Percentiles rank a stretch among this genome's conserved stretches.
Conservation (phyloP, 805 yeast genomes). For the Sungouiella thailandica region DNA sequence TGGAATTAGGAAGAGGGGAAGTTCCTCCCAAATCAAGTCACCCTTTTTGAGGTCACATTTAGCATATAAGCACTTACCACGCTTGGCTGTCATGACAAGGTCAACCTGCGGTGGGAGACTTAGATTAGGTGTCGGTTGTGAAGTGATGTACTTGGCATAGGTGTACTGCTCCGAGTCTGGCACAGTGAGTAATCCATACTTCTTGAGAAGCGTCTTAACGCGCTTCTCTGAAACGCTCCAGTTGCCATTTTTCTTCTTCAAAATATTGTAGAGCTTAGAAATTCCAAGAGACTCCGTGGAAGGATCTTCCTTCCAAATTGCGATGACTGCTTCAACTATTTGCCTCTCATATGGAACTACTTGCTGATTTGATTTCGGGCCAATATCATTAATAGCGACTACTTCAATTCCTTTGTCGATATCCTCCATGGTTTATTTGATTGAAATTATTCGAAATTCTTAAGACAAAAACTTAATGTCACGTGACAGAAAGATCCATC, state of each 20-base stretch:
- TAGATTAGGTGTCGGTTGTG: conserved; percentile 44
- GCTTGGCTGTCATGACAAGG: conserved; percentile 43
- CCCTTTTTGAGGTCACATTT: conserved; percentile 43
- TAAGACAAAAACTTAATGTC: background rate
- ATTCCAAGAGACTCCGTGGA: conserved; percentile 53
- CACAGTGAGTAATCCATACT: conserved; percentile 45
- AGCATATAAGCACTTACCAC: conserved; percentile 63
- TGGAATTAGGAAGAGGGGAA: conserved; percentile 56
- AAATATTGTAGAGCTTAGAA: conserved; percentile 45
- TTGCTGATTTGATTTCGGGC: conserved; percentile 17
- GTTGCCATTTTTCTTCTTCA: conserved; percentile 47
- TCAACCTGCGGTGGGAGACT: conserved; percentile 39
- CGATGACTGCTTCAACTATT: conserved; percentile 55
- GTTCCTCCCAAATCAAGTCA: conserved; percentile 57
- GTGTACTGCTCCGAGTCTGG: conserved; percentile 36
- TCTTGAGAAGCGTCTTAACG: conserved; percentile 48
- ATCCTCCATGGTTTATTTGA: background rate
- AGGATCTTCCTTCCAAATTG: conserved; percentile 66
- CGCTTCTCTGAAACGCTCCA: conserved; percentile 65
- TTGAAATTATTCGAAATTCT: background rate
- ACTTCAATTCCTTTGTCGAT: conserved; percentile 23
- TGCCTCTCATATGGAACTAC: conserved; percentile 54
- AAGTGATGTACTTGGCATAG: conserved; percentile 50
- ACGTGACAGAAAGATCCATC: background rate
- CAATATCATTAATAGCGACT: conserved; percentile 32